phyloP scores from a whole-genome alignment of 2,329 filamentous ascomycete species.

The Aspergillus caelatus region DNA sequence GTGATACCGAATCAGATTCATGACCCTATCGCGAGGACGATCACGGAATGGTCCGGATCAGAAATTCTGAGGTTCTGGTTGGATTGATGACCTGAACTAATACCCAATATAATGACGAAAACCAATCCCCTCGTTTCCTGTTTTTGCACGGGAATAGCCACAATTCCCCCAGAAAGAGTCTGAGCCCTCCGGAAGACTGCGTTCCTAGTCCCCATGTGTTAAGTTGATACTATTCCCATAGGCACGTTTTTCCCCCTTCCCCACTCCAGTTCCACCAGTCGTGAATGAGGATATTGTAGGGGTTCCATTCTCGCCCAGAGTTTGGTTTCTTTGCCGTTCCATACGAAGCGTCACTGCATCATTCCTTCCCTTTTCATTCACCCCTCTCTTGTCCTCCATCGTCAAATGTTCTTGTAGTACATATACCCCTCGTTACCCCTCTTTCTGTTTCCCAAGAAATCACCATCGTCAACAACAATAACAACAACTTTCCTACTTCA shows the following conservation, averaged over 20 bases:
- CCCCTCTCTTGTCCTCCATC: not conserved
- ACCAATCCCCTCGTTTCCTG: not conserved
- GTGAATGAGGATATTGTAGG: not conserved
- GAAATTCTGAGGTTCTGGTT: not conserved
- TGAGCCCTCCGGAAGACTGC: slow-evolving; percentile 5
- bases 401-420: slow-evolving; percentile 8
- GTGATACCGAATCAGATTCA: not conserved
- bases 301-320: slow-evolving; percentile 2
- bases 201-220: not conserved
- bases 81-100: not conserved
- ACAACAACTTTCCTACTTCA: not conserved
- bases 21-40: not conserved
- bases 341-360: slow-evolving; percentile 4
- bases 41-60: slow-evolving; percentile 4
- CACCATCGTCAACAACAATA: not conserved
- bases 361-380: slow-evolving; percentile 8
- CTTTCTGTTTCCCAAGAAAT: not conserved
- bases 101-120: not conserved
- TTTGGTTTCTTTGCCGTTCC: not conserved
- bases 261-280: not conserved
- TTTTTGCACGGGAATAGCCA: slow-evolving; percentile 1
- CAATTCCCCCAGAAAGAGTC: not conserved
- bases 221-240: not conserved
- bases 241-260: not conserved
- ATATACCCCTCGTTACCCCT: slow-evolving; percentile 21